Percentiles rank a stretch among this genome's conserved stretches.
These are phyloP conservation scores for Labyrinthula sp. DNA, from an alignment of 352 stramenopile species.

Conservation along the genomic window DNA sequence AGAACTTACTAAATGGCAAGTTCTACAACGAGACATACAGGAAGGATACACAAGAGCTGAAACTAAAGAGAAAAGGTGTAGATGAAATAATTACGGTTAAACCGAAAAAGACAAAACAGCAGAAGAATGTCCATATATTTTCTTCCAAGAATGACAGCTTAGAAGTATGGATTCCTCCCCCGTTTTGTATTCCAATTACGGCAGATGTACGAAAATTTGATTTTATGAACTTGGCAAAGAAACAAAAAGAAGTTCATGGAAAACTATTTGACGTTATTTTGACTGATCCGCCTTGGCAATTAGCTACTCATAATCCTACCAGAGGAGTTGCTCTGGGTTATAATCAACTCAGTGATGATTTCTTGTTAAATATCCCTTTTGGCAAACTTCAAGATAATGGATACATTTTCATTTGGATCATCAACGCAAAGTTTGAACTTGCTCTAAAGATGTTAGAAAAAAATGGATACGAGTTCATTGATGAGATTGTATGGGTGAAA, in stretches of 20 bases:
- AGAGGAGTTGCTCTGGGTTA: conserved; percentile 36
- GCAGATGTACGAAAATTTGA: conserved; percentile 35
- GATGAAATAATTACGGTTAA: too few relatives aligned
- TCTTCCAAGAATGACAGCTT: too few relatives aligned
- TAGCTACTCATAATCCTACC: conserved; percentile 36
- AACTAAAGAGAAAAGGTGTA: too few relatives aligned
- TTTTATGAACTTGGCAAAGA: conserved; percentile 29
- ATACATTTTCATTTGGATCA: conserved; percentile 37
- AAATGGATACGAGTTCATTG: conserved; percentile 34
- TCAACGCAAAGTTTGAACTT: conserved; percentile 38
- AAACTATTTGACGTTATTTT: conserved; percentile 36
- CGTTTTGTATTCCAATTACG: conserved; percentile 31
- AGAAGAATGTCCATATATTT: too few relatives aligned
- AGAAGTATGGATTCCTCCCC: conserved; percentile 31
- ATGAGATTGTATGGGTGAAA: conserved; percentile 37
- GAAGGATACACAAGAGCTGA: too few relatives aligned
- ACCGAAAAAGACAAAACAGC: too few relatives aligned
- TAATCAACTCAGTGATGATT: conserved; percentile 28
- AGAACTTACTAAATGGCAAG: too few relatives aligned
- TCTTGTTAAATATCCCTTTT: conserved; percentile 33
- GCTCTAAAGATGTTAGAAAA: conserved; percentile 34
- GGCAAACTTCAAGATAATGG: conserved; percentile 31
- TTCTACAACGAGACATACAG: too few relatives aligned
- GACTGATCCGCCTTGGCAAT: conserved; percentile 37
- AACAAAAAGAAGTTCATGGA: conserved; percentile 23